Base-by-base conservation (phyloP, 2,329 filamentous ascomycete genomes). In the Madurella fahalii region DNA sequence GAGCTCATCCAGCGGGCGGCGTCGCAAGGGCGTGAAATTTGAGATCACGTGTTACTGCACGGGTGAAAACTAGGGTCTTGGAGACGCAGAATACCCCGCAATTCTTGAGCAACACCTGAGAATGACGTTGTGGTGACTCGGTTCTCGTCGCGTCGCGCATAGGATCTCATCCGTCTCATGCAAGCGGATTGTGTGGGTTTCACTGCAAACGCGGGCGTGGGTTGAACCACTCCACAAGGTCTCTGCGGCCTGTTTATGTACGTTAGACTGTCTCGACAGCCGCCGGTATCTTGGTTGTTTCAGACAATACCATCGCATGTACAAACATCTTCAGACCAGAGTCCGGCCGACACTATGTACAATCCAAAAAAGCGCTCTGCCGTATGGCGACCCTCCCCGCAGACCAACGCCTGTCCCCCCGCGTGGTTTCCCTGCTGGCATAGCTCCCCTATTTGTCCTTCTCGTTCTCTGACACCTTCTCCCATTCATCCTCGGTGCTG, bases 401-500 rank as follows among this genome's bases (percentile, higher is more conserved):
- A 4, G 9, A 16, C 40, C 40, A n/a, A 15, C n/a, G 40, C 5
- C 8, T 25, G 25, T 25, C 25, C 25, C 25, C 25, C 25, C 25
- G 25, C 25, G 7, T 25, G 25, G 25, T 3, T 7, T 25, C 25
- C 25, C 25, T 25, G 25, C 25, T 25, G 40, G 40, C 13, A 42
- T 42, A 17, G 15, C 40, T 42, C 13, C 20, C 18, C 40, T 58
- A 67, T 67, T 80, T 81, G 56, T 77, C 76, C 70, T 82, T 83
- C 61, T 82, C 79, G 63, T 78, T 82, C 70, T 88, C 87, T 18
- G 89, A 90, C 4, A 97, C 87, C 77, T 94, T 95, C 76, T 96
- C 93, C 93, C 93, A 97, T 73, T 97, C 93, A 67, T 93, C 93
- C 74, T 97, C 93, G 4, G 92, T 96, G 72, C 90, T 93, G 17